Evolutionary conservation across 2,329 filamentous ascomycete genomes (phyloP).

Genomic region (Fusarium clavum): DNA sequence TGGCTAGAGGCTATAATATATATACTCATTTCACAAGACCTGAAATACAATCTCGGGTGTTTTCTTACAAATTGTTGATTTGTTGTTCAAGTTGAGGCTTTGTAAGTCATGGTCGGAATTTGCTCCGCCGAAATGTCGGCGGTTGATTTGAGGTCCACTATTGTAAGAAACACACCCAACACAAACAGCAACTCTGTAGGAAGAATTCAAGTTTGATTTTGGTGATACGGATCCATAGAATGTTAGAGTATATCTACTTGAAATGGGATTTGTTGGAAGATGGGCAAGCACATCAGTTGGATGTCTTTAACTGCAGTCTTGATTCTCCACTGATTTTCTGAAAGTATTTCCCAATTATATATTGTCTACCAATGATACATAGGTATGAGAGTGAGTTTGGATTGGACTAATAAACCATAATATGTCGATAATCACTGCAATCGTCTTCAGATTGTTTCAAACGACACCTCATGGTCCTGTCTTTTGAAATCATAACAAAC

Average conservation of each 20-base stretch:
- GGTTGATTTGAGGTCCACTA: not conserved
- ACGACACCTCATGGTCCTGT: too few species aligned
- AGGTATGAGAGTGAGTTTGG: too few species aligned
- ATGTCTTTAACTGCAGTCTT: not conserved
- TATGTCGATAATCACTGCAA: too few species aligned
- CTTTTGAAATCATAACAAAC: too few species aligned
- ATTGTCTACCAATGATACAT: not conserved
- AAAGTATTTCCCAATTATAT: not conserved
- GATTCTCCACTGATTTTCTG: not conserved
- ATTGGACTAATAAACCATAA: too few species aligned
- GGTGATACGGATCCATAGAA: not conserved
- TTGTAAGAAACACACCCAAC: too few species aligned
- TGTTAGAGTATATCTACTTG: not conserved
- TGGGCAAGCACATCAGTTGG: not conserved
- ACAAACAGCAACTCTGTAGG: not conserved
- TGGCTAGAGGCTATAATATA: not conserved
- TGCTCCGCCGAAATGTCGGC: slow-evolving; percentile 24
- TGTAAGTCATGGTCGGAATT: slow-evolving; percentile 11
- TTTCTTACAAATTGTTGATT: slow-evolving; percentile 14
- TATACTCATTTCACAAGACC: not conserved
- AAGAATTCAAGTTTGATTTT: not conserved
- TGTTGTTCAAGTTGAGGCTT: slow-evolving; percentile 12
- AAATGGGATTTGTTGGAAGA: not conserved
- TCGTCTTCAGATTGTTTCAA: too few species aligned
- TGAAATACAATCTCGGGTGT: not conserved